These are phyloP conservation scores for Amesomyces nigricolor DNA, from an alignment of 2,329 filamentous ascomycete species.

Conservation along the genomic window DNA sequence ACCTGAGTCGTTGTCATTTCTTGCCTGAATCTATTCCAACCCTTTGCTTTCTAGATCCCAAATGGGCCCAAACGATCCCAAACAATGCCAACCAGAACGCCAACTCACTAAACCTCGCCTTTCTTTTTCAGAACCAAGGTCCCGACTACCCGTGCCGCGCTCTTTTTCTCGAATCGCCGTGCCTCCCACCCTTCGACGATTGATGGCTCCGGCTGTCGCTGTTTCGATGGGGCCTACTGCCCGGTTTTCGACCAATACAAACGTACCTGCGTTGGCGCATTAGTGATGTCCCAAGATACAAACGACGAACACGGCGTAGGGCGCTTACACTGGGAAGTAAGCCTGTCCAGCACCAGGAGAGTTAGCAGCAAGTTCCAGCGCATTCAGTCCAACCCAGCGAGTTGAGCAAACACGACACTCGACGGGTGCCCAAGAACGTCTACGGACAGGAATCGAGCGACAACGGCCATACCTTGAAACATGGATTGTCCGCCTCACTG, in stretches of 20 bases:
- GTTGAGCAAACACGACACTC: too few relatives aligned
- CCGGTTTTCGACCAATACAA: slow-evolving; percentile 56
- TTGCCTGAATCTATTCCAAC: too few relatives aligned
- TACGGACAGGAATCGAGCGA: background rate
- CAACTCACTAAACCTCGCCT: background rate
- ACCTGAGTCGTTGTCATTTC: too few relatives aligned
- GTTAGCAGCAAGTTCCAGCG: slow-evolving; percentile 3
- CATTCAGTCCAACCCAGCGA: background rate
- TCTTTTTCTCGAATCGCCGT: slow-evolving; percentile 26
- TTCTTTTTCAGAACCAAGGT: background rate
- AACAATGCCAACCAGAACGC: background rate
- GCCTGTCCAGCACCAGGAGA: slow-evolving; percentile 36
- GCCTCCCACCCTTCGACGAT: slow-evolving; percentile 20
- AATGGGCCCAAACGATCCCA: background rate
- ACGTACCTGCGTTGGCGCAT: slow-evolving; percentile 46
- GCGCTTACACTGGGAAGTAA: slow-evolving; percentile 57
- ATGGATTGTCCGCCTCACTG: slow-evolving; percentile 46
- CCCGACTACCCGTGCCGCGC: slow-evolving; percentile 20
- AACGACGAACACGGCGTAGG: slow-evolving; percentile 14
- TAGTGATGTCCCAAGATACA: background rate
- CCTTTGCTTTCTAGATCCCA: too few relatives aligned
- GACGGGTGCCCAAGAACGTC: too few relatives aligned
- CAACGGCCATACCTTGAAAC: slow-evolving; percentile 48
- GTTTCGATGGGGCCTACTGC: slow-evolving; percentile 22
- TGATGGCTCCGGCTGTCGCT: slow-evolving; percentile 21